Base-by-base conservation (phyloP, 2,329 filamentous ascomycete genomes). In the Sporothrix protearum region DNA sequence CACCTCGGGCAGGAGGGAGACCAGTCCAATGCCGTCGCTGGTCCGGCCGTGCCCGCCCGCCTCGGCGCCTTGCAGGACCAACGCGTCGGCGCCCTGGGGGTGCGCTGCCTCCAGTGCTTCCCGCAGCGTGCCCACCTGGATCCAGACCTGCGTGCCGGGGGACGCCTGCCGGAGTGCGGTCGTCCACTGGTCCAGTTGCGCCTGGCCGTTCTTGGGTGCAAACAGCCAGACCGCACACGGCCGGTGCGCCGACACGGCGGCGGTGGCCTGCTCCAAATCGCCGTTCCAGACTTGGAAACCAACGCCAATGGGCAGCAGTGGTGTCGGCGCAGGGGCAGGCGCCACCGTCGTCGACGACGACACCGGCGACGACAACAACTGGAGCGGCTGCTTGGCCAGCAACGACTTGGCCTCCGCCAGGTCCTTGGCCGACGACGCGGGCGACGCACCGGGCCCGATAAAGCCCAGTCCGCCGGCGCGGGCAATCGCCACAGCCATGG, bases 221-320 rank as follows among this genome's bases (percentile, higher is more conserved):
- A 91, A 92, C 63, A 92, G 83, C 90, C 90, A 92, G 9, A 89
- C 82, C 0, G 88, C 89, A 2, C 84, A 85, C 1, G 89, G 88
- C 0, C 79, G 79, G 77, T 88, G 85, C 73, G 82, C 80, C 30
- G 77, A 76, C 22, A 92, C 80, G 14, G 90, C 69, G 7, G 74
- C 0, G 85, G 84, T 1, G 88, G 77, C 1, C 82, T 81, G n/a
- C 0, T 72, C n/a, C 1, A 81, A 75, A 30, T 81, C 81, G 28
- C 80, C 78, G 68, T 84, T 79, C 71, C 87, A 87, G 61, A 88
- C 85, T 70, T 91, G 83, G 78, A 92, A 89, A 70, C 89, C 90
- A 3, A 91, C 81, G 72, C 85, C 88, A 49, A 91, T 79, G 49
- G 85, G 85, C 0, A 87, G 78, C 2, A 79, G 74, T 14, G 25